Conservation (phyloP, 441 rosid genomes). For the Bruguiera hainesii region DNA sequence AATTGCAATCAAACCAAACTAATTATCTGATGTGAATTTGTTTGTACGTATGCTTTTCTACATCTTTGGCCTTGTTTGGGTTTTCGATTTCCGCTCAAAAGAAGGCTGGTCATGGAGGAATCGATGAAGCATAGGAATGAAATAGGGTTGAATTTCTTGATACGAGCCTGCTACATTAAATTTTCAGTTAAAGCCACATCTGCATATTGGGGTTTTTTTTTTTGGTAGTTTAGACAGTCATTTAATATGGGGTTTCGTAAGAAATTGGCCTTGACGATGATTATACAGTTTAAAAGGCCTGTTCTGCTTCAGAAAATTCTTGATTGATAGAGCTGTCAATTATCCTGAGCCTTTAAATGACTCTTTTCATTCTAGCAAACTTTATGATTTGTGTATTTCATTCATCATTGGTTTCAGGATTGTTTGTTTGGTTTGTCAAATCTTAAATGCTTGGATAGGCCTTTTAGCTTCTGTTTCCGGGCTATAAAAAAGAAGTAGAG, state of each 20-base stretch:
- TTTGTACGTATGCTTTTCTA: no score
- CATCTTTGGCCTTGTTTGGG: no score
- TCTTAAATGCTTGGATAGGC: no score
- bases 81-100: no score
- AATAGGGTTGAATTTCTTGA: constrained; percentile 91
- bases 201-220: no score
- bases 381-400: not conserved
- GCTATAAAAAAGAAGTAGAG: no score
- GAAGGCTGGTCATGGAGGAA: constrained; percentile 19
- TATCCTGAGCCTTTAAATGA: not conserved
- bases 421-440: not conserved
- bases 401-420: not conserved
- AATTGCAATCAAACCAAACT: no score
- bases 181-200: no score
- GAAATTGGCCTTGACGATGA: constrained; percentile 55
- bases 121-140: constrained; percentile 54
- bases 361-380: not conserved
- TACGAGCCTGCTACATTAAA: constrained; percentile 52
- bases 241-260: not conserved
- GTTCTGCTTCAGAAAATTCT: constrained; percentile 96
- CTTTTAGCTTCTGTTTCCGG: no score
- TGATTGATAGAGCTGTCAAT: constrained; percentile 44
- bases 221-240: no score
- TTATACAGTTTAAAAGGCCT: constrained; percentile 66
- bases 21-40: no score